Percentiles rank a stretch among this genome's conserved stretches.
These are phyloP conservation scores for Aspergillus candidus DNA, from an alignment of 2,329 filamentous ascomycete genomes.

Conservation along the genomic window DNA sequence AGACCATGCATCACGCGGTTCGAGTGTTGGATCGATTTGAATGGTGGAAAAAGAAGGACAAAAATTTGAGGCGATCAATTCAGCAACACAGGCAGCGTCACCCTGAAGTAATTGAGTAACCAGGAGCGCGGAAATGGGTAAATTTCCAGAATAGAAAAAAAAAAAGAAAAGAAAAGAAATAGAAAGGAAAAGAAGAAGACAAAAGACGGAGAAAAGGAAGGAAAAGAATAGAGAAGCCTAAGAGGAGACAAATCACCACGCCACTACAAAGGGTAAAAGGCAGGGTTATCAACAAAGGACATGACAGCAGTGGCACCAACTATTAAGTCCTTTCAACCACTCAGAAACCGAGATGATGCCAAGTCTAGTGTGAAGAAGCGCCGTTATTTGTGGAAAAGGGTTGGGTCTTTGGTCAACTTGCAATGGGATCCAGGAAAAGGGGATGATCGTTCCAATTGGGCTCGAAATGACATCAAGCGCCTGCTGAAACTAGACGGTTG, in stretches of 20 bases:
- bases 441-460: too few relatives aligned
- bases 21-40: too few relatives aligned
- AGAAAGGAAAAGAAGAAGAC: not conserved
- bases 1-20: too few relatives aligned
- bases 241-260: not conserved
- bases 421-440: too few relatives aligned
- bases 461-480: slow-evolving; percentile 32
- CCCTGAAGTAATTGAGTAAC: too few relatives aligned
- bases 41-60: too few relatives aligned
- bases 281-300: slow-evolving; percentile 15
- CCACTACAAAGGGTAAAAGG: not conserved
- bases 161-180: slow-evolving; percentile 1
- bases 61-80: too few relatives aligned
- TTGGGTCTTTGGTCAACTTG: too few relatives aligned
- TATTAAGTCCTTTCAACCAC: slow-evolving; percentile 10
- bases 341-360: slow-evolving; percentile 11
- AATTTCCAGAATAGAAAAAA: not conserved
- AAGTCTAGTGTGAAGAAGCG: slow-evolving; percentile 10
- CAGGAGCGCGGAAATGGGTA: too few relatives aligned
- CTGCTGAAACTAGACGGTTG: slow-evolving; percentile 25
- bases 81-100: too few relatives aligned
- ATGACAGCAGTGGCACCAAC: slow-evolving; percentile 27
- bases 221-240: slow-evolving; percentile 1
- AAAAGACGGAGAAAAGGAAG: not conserved
- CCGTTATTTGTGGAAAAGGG: slow-evolving; percentile 27